Evolutionary conservation across 1,284 basidiomycete species (phyloP).

Genomic region (Hemileia vastatrix): DNA sequence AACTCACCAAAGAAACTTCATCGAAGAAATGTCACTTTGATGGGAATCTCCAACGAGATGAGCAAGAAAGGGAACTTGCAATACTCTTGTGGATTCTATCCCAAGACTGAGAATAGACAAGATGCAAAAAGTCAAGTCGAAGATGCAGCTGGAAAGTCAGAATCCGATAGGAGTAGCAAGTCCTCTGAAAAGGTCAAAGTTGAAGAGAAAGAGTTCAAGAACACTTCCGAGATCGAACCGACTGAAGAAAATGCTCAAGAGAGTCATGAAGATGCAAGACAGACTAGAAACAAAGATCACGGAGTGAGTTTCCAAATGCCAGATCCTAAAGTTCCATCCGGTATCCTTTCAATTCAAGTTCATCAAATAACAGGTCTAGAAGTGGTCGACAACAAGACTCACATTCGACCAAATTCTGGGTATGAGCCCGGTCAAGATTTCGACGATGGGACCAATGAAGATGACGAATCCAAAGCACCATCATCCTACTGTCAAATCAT

Average conservation of each 20-base stretch:
- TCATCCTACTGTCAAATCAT: slow-evolving; percentile 46
- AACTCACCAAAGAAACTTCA: slow-evolving; percentile 30
- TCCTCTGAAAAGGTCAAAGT: not conserved
- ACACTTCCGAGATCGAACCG: slow-evolving; percentile 7
- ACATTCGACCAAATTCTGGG: slow-evolving; percentile 38
- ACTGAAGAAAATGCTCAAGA: not conserved
- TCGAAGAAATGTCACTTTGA: slow-evolving; percentile 24
- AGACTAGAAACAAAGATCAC: slow-evolving; percentile 26
- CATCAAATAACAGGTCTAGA: too few species aligned
- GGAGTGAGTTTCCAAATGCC: slow-evolving; percentile 29
- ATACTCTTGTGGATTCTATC: slow-evolving; percentile 30
- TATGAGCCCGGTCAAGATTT: too few species aligned
- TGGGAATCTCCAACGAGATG: slow-evolving; percentile 27
- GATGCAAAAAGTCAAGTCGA: not conserved
- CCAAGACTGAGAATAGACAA: slow-evolving; percentile 20
- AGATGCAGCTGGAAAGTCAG: not conserved
- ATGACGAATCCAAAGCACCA: slow-evolving; percentile 31
- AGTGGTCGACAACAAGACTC: slow-evolving; percentile 35
- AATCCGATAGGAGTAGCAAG: not conserved
- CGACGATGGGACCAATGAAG: slow-evolving; percentile 27
- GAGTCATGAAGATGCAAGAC: slow-evolving; percentile 18
- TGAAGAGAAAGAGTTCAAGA: not conserved
- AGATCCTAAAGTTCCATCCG: slow-evolving; percentile 24
- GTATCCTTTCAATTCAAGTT: slow-evolving; percentile 32
- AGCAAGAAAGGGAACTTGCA: slow-evolving; percentile 28